These are phyloP conservation scores for Podospora appendiculata DNA, from an alignment of 495 filamentous ascomycete species.

Conservation along the genomic window DNA sequence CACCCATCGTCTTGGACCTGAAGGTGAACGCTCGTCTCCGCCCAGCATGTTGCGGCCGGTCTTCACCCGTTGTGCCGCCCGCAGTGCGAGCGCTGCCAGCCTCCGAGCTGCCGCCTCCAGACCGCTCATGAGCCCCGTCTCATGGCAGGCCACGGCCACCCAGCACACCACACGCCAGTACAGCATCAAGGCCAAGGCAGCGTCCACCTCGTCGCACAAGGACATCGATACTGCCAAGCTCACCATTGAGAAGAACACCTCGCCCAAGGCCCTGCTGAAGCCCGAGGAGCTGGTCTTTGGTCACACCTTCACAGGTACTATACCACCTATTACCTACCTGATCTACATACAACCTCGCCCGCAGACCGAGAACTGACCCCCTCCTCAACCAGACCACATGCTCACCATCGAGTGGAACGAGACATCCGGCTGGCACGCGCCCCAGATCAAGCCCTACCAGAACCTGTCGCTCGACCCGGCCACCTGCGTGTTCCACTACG, in stretches of 20 bases:
- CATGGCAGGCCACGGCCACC: constrained; percentile 5
- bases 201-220: constrained; percentile 37
- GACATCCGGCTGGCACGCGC: constrained; percentile 62
- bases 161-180: constrained; percentile 33
- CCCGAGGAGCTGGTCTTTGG: constrained; percentile 82
- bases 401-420: constrained; percentile 91
- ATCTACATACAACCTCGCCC: background rate
- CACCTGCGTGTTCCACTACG: constrained; percentile 97
- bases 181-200: constrained; percentile 50
- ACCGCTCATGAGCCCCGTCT: constrained; percentile 11
- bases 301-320: constrained; percentile 72
- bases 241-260: constrained; percentile 60
- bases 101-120: constrained; percentile 14
- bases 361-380: background rate
- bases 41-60: constrained; percentile 19
- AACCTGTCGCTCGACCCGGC: constrained; percentile 94
- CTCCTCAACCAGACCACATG: constrained; percentile 74
- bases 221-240: constrained; percentile 73
- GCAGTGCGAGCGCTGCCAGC: background rate
- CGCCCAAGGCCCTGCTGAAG: constrained; percentile 64
- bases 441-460: constrained; percentile 85
- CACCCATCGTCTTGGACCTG: background rate
- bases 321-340: background rate
- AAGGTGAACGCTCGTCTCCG: background rate
- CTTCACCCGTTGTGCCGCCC: constrained; percentile 9